phyloP scores from a whole-genome alignment of 2,329 filamentous ascomycete genomes.

The Penicillium sp. region DNA sequence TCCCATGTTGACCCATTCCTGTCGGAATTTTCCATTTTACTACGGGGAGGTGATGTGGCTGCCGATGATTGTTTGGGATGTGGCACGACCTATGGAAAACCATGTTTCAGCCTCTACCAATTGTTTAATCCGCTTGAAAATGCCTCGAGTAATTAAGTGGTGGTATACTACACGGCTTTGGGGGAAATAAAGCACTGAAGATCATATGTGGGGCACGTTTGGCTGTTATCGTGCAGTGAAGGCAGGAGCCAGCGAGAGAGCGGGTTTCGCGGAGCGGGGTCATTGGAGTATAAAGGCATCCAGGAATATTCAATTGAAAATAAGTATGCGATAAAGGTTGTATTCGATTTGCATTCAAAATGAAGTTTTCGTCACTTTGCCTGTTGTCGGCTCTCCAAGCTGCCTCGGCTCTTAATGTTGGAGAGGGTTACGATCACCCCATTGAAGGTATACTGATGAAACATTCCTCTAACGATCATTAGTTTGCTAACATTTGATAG shows the following conservation, averaged over 20 bases:
- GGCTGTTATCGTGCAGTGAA: background rate
- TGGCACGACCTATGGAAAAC: background rate
- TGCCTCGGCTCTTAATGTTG: background rate
- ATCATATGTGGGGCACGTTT: background rate
- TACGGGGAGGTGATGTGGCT: background rate
- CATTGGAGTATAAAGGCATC: background rate
- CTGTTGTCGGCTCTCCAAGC: background rate
- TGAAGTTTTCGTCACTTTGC: background rate
- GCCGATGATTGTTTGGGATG: background rate
- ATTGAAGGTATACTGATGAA: background rate
- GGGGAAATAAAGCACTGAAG: background rate
- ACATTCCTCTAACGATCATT: background rate
- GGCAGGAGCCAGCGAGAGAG: slow-evolving; percentile 1
- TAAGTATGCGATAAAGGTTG: background rate
- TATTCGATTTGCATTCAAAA: background rate
- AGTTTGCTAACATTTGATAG: background rate
- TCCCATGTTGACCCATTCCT: too few species aligned
- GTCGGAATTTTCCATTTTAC: background rate
- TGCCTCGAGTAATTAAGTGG: background rate
- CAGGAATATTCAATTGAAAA: background rate
- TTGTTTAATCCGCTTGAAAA: background rate
- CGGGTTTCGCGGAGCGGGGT: background rate
- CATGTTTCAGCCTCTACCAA: background rate
- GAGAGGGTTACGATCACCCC: background rate
- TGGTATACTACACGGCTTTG: background rate